These are phyloP conservation scores for Tremella yokohamensis DNA, from an alignment of 768 basidiomycete species.

Conservation along the genomic window DNA sequence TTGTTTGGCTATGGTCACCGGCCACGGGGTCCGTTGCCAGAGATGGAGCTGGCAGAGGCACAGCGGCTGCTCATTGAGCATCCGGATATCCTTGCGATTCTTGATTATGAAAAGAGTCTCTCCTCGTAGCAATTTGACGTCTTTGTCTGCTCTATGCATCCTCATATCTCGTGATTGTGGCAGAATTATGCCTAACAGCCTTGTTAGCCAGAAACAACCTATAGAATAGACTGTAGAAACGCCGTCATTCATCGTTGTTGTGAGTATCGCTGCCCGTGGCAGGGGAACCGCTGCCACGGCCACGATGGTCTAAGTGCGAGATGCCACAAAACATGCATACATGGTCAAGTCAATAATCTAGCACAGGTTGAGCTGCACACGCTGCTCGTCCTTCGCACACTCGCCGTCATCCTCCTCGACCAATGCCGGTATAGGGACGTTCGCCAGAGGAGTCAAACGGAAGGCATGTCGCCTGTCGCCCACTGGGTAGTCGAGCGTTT, in stretches of 20 bases:
- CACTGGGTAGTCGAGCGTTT: constrained; percentile 8
- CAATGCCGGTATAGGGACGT: not conserved
- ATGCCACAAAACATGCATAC: too few species aligned
- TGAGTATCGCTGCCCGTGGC: too few species aligned
- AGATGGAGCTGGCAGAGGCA: not conserved
- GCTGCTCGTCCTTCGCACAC: constrained; percentile 1
- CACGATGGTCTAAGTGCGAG: too few species aligned
- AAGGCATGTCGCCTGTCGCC: constrained; percentile 8
- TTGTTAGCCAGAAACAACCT: too few species aligned
- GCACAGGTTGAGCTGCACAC: not conserved
- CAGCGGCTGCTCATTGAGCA: constrained; percentile 4
- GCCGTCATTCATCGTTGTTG: too few species aligned
- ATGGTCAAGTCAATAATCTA: not conserved
- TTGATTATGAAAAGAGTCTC: not conserved
- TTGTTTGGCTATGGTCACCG: constrained; percentile 66
- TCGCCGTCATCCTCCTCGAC: constrained; percentile 6
- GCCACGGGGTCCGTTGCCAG: not conserved
- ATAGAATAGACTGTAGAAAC: too few species aligned
- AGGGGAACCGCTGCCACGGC: too few species aligned
- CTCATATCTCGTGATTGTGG: too few species aligned
- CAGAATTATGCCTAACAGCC: too few species aligned
- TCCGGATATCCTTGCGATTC: constrained; percentile 2
- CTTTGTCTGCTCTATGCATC: too few species aligned
- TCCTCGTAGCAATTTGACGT: too few species aligned
- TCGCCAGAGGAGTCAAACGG: not conserved